Evolutionary conservation across 495 filamentous ascomycete genomes (phyloP).

Genomic region (Hypoxylon rickii): DNA sequence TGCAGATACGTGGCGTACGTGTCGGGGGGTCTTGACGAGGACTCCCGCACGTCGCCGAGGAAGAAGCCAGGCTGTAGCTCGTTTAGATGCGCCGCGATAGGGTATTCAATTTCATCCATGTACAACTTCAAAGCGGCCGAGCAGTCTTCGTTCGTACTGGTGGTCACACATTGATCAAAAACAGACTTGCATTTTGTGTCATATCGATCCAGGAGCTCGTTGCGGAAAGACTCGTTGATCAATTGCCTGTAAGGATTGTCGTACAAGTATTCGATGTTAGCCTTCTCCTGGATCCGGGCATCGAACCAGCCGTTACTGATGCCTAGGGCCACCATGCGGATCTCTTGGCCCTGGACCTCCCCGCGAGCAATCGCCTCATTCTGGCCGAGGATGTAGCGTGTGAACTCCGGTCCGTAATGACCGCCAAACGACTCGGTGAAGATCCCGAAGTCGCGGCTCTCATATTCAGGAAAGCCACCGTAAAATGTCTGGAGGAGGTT

Average conservation of each 20-base stretch:
- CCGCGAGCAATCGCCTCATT: conserved; percentile 56
- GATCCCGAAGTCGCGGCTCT: conserved; percentile 53
- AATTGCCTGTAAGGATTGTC: conserved; percentile 58
- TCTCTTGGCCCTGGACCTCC: conserved; percentile 47
- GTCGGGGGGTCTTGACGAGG: conserved; percentile 50
- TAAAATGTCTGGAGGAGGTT: conserved; percentile 70
- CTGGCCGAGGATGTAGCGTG: conserved; percentile 61
- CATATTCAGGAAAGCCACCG: conserved; percentile 64
- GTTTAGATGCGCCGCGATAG: conserved; percentile 29
- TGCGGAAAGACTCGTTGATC: conserved; percentile 50
- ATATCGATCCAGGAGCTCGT: conserved; percentile 45
- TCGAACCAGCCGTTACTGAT: conserved; percentile 65
- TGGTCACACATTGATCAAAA: conserved; percentile 42
- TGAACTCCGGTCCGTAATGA: conserved; percentile 64
- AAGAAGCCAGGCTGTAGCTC: conserved; percentile 43
- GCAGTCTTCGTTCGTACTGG: conserved; percentile 47
- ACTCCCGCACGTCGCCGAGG: conserved; percentile 57
- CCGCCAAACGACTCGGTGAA: conserved; percentile 66
- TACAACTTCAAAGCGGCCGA: conserved; percentile 49
- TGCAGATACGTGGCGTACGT: conserved; percentile 54
- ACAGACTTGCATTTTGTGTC: conserved; percentile 47
- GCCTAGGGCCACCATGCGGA: conserved; percentile 59
- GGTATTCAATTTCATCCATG: conserved; percentile 49
- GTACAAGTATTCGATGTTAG: conserved; percentile 57
- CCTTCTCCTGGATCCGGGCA: conserved; percentile 51